Percentiles rank a stretch among this genome's conserved stretches.
phyloP scores from a whole-genome alignment of 2,329 filamentous ascomycete genomes.

The Nothophaeocryptopus gaeumannii region DNA sequence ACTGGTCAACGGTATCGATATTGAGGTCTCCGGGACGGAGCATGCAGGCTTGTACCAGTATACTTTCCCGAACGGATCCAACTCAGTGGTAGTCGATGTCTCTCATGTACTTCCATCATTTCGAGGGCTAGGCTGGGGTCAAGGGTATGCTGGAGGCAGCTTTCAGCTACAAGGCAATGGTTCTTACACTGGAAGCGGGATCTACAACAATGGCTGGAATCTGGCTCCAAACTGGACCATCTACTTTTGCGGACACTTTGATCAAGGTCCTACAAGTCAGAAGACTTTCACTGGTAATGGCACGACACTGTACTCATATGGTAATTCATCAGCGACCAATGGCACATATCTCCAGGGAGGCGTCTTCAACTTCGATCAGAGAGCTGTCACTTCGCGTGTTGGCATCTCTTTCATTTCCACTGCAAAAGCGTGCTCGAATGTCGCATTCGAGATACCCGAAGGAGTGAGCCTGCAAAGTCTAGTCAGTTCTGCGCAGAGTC shows the following conservation, averaged over 20 bases:
- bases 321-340: conserved; percentile 4
- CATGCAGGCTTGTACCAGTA: conserved; percentile 61
- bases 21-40: conserved; percentile 57
- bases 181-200: conserved; percentile 55
- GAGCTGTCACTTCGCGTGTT: too few relatives aligned
- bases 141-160: conserved; percentile 57
- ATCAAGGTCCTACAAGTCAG: conserved; percentile 35
- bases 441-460: too few relatives aligned
- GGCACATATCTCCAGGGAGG: too few relatives aligned
- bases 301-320: conserved; percentile 35
- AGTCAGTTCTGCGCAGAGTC: conserved; percentile 41
- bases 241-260: conserved; percentile 61
- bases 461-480: conserved; percentile 10
- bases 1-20: conserved; percentile 53
- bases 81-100: conserved; percentile 58
- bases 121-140: conserved; percentile 56
- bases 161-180: conserved; percentile 49
- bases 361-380: too few relatives aligned
- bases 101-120: conserved; percentile 58
- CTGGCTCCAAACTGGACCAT: conserved; percentile 57
- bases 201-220: conserved; percentile 65
- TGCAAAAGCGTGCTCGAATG: too few relatives aligned
- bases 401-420: too few relatives aligned
- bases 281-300: conserved; percentile 33
- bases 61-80: conserved; percentile 49